Percentiles rank a stretch among this genome's conserved stretches.
These are phyloP conservation scores for Phytopythium montanum DNA, from an alignment of 352 stramenopile species.

Conservation along the genomic window DNA sequence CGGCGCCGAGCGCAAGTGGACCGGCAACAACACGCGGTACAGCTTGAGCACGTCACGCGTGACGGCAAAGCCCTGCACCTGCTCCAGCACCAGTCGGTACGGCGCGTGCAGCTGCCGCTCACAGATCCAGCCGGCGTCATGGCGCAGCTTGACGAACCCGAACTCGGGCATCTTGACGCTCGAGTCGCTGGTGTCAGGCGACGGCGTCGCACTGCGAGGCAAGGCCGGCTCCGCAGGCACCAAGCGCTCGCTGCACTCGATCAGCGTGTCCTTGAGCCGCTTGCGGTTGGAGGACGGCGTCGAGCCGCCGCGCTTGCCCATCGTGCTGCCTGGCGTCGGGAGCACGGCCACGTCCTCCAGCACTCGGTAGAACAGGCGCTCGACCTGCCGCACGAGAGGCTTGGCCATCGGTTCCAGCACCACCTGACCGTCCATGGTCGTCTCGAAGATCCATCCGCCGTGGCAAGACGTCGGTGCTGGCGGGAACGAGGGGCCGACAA, in stretches of 20 bases:
- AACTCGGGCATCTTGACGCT: conserved; percentile 31
- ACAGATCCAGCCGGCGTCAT: conserved; percentile 79
- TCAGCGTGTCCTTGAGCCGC: conserved; percentile 58
- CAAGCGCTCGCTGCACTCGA: conserved; percentile 80
- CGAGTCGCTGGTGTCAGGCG: neutral
- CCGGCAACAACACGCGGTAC: conserved; percentile 65
- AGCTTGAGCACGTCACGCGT: conserved; percentile 70
- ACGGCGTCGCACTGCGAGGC: neutral
- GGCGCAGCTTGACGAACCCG: conserved; percentile 75
- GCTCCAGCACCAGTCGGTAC: conserved; percentile 52
- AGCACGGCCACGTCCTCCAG: conserved; percentile 65
- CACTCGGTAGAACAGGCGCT: conserved; percentile 76
- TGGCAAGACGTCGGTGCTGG: conserved; percentile 38
- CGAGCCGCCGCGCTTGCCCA: conserved; percentile 8
- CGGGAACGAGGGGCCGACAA: conserved; percentile 13
- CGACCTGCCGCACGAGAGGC: conserved; percentile 58
- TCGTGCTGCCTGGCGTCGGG: conserved; percentile 35
- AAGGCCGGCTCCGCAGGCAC: conserved; percentile 22
- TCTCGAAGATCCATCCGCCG: conserved; percentile 84
- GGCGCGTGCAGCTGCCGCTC: conserved; percentile 48
- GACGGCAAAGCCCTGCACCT: conserved; percentile 66
- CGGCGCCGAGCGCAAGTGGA: conserved; percentile 63
- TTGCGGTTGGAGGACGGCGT: conserved; percentile 23
- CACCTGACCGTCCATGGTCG: conserved; percentile 79
- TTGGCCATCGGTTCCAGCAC: conserved; percentile 68